Evolutionary conservation across 345 rosid genomes (phyloP).

Genomic region (Lenwebbia sp.): DNA sequence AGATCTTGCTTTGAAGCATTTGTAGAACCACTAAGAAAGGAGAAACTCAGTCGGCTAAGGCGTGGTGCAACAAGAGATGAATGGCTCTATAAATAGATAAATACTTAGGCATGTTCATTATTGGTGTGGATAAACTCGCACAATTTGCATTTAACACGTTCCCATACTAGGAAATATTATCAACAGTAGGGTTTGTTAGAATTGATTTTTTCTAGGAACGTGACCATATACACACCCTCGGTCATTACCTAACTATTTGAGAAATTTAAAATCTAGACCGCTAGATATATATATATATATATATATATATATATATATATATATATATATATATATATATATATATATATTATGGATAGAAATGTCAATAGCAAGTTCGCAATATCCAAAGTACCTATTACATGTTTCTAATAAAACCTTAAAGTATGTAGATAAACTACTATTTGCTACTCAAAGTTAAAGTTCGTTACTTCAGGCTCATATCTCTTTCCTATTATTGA

Average conservation of each 20-base stretch:
- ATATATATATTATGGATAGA: no score
- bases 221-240: accelerated
- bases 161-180: background rate
- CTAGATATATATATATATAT: no score
- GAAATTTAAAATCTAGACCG: background rate
- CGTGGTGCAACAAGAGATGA: background rate
- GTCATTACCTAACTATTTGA: background rate
- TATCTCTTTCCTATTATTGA: background rate
- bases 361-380: background rate
- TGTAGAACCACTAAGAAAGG: background rate
- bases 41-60: background rate
- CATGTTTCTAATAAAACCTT: background rate
- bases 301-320: no score
- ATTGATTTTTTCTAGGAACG: background rate
- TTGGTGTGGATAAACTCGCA: background rate
- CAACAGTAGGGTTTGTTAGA: background rate
- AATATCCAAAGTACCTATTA: background rate
- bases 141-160: background rate
- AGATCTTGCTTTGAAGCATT: background rate
- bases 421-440: background rate
- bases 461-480: background rate
- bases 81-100: background rate
- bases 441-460: background rate
- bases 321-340: no score
- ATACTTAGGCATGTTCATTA: background rate